Base-by-base conservation (phyloP, 768 basidiomycete genomes). In the Suillus hirtellus region DNA sequence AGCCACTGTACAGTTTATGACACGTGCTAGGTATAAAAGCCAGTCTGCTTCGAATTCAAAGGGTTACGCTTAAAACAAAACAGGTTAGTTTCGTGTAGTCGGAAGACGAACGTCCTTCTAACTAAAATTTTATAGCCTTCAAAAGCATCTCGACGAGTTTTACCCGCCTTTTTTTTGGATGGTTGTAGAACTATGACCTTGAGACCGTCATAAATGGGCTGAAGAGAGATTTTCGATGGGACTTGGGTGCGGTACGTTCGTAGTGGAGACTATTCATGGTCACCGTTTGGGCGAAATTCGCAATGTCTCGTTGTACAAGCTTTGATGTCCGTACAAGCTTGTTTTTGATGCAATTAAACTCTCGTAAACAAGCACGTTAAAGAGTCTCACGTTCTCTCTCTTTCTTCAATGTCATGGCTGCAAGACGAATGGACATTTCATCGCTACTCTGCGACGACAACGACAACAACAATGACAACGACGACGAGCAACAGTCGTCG, bases 131-230 rank as follows among this genome's bases (percentile, higher is more conserved):
- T 59, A 14, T 66, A 92, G 90, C 85, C 84, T 72, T 79, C 72
- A 85, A 91, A 93, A 93, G 92, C 92, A 93, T 93, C 92, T 92
- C 88, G 84, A 87, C 82, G 89, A 93, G 71, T 90, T 86, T 78
- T 79, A 86, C 83, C 85, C 89, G 84, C 90, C 84, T 74, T 65
- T 74, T 27, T 65, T 53, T 74, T 55, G 67, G 66, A 78, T 84
- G 85, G 85, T 70, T 52, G 88, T 79, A 82, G 85, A 81, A 90
- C 88, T 82, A 92, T 84, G 92, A 93, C 86, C 80, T 86, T 81
- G 91, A 89, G 92, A 93, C 89, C 92, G 92, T 93, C 87, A 58
- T 83, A 72, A 78, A 77, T 74, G 72, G 81, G 88, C 89, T 90
- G 91, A 85, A 92, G 91, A 93, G 70, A 64, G 72, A 74, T 71